A percentile compares a stretch with the other conserved stretches of the same genome.
Evolutionary conservation across 352 stramenopile genomes (phyloP).

Genomic region (Phytopythium aichiense): DNA sequence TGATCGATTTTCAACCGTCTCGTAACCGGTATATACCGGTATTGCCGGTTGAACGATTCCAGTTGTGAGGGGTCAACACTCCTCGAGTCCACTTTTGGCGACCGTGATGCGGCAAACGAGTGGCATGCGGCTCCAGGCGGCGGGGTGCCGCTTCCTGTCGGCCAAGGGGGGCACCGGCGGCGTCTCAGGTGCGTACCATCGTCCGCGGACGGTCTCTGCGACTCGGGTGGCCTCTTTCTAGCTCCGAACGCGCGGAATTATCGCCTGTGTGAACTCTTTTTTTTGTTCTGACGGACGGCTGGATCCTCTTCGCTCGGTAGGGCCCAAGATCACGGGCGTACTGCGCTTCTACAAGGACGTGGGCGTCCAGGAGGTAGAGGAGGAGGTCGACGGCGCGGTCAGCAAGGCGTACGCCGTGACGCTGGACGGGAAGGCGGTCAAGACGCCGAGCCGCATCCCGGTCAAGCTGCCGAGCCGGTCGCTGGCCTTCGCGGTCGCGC

Average conservation of each 20-base stretch:
- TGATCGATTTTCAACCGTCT: too few relatives aligned
- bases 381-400: slow-evolving; percentile 14
- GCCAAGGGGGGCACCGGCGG: slow-evolving; percentile 41
- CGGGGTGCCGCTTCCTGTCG: slow-evolving; percentile 34
- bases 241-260: not conserved
- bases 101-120: slow-evolving; percentile 35
- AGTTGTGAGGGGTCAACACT: not conserved
- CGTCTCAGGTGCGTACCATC: slow-evolving; percentile 22
- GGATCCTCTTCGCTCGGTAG: slow-evolving; percentile 12
- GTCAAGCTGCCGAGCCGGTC: slow-evolving; percentile 59
- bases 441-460: slow-evolving; percentile 63
- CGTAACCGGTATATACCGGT: slow-evolving; percentile 6
- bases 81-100: not conserved
- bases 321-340: slow-evolving; percentile 77
- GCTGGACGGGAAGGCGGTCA: slow-evolving; percentile 80
- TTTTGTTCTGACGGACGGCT: not conserved
- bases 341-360: slow-evolving; percentile 85
- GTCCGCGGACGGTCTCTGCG: not conserved
- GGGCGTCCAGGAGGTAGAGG: slow-evolving; percentile 52
- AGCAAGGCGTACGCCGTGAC: slow-evolving; percentile 55
- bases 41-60: not conserved
- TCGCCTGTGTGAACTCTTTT: not conserved
- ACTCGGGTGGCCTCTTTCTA: not conserved
- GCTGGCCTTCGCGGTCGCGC: slow-evolving; percentile 67
- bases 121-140: slow-evolving; percentile 15